Evolutionary conservation across 805 yeast species (phyloP), one percentile per base, ranked within the genome.

Genomic region (Monosporozyma aerobia): DNA sequence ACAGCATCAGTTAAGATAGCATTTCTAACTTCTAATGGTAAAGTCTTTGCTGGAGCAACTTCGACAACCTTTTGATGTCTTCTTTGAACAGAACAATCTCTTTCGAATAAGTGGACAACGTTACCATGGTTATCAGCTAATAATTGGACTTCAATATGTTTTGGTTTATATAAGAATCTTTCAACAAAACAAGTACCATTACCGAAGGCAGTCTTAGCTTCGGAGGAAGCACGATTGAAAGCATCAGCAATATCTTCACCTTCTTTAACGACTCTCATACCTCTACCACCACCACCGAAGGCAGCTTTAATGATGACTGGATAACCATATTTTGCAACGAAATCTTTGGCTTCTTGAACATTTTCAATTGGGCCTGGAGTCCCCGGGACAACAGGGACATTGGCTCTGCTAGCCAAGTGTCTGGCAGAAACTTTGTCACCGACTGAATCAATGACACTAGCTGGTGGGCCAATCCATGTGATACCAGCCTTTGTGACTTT

Each of bases 281-380:
- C 99, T 74, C 98, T 83, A 68, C 99, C 99, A 78, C 99, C 99
- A 74, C 99, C 99, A 70, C 99, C 99, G 67, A 87, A 94, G 40
- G 99, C 99, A 47, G 99, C 99, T 74, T 92, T 92, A 73, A 92
- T 90, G 72, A 92, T 92, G 48, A 94, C 98, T 8, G 99, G 99
- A 73, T 70, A 90, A 33, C 99, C 99, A 70, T 92, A 79, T 72
- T 89, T 66, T 46, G 73, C 79, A 39, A 90, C 97, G 66, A 92
- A 92, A 8, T 69, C 83, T 58, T 73, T 63, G 35, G 98, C 98
- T 63, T 92, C 89, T 53, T 77, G 83, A 25, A 83, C 83, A 29
- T 78, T 64, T 54, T 83, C 90, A 67, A 94, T 90, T 57, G 99
- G 98, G 43, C 98, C 99, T 7, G 95, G 95, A 13, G 98, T 90